Conservation (phyloP, 768 basidiomycete genomes). For the Phaeolepiota aurea region DNA sequence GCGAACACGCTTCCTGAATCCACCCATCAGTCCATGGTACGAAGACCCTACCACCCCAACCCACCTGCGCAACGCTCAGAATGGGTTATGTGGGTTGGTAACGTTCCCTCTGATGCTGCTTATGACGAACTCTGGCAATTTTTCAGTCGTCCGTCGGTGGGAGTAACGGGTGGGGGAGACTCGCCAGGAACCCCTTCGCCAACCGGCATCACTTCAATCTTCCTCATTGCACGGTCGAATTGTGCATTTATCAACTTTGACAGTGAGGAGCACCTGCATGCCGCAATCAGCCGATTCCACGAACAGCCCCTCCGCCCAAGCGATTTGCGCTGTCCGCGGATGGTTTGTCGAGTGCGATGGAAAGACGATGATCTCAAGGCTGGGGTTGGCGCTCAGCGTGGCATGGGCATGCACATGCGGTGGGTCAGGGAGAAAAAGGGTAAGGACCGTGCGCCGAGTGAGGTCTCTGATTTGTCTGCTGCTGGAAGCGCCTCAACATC, state of each 20-base stretch:
- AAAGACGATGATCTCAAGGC: slow-evolving; percentile 81
- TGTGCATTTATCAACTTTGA: slow-evolving; percentile 93
- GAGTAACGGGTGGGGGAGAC: not conserved
- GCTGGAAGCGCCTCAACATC: slow-evolving; percentile 15
- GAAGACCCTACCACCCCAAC: slow-evolving; percentile 61
- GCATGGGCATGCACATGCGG: slow-evolving; percentile 73
- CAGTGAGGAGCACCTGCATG: slow-evolving; percentile 47
- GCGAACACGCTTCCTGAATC: slow-evolving; percentile 5
- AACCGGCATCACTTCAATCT: slow-evolving; percentile 74
- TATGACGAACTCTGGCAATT: slow-evolving; percentile 84
- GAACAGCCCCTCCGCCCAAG: slow-evolving; percentile 58
- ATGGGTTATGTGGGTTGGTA: slow-evolving; percentile 97
- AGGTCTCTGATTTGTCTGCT: slow-evolving; percentile 10
- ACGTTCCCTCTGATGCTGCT: slow-evolving; percentile 76
- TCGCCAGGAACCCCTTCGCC: slow-evolving; percentile 1
- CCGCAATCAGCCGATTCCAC: slow-evolving; percentile 68
- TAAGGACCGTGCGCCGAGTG: slow-evolving; percentile 18
- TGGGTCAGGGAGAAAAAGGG: slow-evolving; percentile 64
- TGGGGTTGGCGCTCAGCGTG: slow-evolving; percentile 89
- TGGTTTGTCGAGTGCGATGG: slow-evolving; percentile 78
- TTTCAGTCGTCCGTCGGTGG: no score
- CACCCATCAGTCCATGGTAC: slow-evolving; percentile 23
- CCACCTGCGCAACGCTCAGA: slow-evolving; percentile 71
- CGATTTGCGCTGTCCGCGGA: slow-evolving; percentile 64
- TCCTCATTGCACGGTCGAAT: slow-evolving; percentile 89